Conservation (phyloP, 768 basidiomycete species). For the Candolleomyces aberdarensis region DNA sequence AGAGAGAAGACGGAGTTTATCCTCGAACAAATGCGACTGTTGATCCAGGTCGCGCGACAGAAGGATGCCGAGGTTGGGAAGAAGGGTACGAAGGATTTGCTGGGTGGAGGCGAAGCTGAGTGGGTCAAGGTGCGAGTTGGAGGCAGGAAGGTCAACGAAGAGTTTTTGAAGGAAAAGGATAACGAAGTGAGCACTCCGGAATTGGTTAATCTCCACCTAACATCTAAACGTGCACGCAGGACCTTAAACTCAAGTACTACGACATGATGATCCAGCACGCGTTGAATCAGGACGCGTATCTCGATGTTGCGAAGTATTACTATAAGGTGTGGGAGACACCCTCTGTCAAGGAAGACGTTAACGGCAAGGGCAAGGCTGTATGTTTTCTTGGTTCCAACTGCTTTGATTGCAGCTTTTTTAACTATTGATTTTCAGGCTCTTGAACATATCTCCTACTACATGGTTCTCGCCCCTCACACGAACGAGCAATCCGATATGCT, state of each 20-base stretch:
- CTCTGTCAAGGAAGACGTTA: constrained; percentile 82
- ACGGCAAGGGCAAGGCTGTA: constrained; percentile 65
- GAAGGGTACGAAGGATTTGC: constrained; percentile 57
- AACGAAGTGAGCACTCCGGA: constrained; percentile 61
- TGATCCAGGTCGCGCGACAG: constrained; percentile 70
- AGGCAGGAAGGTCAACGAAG: constrained; percentile 90
- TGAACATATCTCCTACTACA: constrained; percentile 92
- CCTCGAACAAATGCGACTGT: constrained; percentile 93
- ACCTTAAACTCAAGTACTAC: constrained; percentile 94
- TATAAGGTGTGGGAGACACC: constrained; percentile 98
- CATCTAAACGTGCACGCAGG: constrained; percentile 43
- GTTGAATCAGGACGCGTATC: constrained; percentile 77
- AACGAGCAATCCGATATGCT: constrained; percentile 99
- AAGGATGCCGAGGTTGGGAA: constrained; percentile 70
- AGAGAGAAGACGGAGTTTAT: constrained; percentile 98
- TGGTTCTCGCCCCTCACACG: constrained; percentile 89
- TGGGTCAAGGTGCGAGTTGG: constrained; percentile 94
- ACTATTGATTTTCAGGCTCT: constrained; percentile 56
- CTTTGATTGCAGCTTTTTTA: constrained; percentile 2
- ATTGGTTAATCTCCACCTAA: background rate
- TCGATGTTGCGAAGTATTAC: constrained; percentile 94
- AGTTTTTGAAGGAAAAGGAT: constrained; percentile 82
- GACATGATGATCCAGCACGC: constrained; percentile 96
- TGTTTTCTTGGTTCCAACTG: constrained; percentile 18
- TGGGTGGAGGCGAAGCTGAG: constrained; percentile 78